A percentile compares a stretch with the other conserved stretches of the same genome.
These are phyloP conservation scores for Phytophthora sansomeana DNA, from an alignment of 352 stramenopile genomes.

Conservation along the genomic window DNA sequence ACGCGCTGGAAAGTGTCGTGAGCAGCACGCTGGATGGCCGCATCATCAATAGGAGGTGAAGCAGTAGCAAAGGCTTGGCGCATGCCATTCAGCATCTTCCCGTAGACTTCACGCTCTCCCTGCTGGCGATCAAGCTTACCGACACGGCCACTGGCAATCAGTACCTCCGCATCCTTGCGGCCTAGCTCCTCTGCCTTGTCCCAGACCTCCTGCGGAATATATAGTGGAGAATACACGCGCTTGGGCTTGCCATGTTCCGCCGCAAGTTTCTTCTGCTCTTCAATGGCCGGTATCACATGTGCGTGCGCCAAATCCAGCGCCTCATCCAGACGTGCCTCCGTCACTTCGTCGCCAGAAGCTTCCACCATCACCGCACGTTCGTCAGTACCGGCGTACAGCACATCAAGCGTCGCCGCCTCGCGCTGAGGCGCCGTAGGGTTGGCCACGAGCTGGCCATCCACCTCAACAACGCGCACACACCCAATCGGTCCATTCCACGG, in stretches of 20 bases:
- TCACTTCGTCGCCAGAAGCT: conserved; percentile 78
- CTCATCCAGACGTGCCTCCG: conserved; percentile 75
- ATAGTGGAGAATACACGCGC: conserved; percentile 60
- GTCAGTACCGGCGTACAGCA: conserved; percentile 88
- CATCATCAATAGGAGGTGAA: conserved; percentile 48
- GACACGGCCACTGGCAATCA: conserved; percentile 42
- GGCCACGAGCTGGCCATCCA: conserved; percentile 91
- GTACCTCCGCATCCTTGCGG: conserved; percentile 48
- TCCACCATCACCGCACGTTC: conserved; percentile 91
- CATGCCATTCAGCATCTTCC: conserved; percentile 73
- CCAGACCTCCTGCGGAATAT: conserved; percentile 60
- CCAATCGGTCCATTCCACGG: conserved; percentile 92
- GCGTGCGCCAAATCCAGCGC: conserved; percentile 83
- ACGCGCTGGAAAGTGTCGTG: conserved; percentile 83
- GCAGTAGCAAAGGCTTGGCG: conserved; percentile 53
- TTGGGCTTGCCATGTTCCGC: conserved; percentile 71
- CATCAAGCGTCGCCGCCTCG: conserved; percentile 74
- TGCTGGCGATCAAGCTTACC: conserved; percentile 73
- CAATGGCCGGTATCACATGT: conserved; percentile 62
- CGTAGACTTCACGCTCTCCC: conserved; percentile 74
- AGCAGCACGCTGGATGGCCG: conserved; percentile 63
- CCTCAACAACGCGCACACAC: conserved; percentile 87
- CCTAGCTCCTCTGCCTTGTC: conserved; percentile 67
- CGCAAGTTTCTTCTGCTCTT: conserved; percentile 66
- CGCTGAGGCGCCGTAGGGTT: conserved; percentile 89